Base-by-base conservation (phyloP, 169 alveolate species). In the Plasmodium berghei region DNA sequence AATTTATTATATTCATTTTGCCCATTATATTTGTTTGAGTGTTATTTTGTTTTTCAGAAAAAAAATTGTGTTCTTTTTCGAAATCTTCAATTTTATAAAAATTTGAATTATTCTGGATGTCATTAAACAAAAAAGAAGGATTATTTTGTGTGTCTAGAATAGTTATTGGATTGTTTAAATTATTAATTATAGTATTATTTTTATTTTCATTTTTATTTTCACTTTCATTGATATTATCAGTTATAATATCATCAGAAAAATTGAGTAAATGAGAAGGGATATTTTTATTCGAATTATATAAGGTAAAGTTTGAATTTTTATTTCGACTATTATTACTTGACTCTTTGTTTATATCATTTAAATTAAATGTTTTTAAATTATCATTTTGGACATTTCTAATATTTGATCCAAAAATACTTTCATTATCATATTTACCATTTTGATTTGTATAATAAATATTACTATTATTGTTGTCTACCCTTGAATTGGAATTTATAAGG, bases 1-100 rank as follows among this genome's bases (percentile, higher is more conserved):
- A 49, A 67, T 83, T 28, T n/a, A 70, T 66, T 67, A 70, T 83
- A 54, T 83, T 83, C 90, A 83, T 83, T 69, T 83, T 67, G 1
- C 90, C 90, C 9, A 48, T 58, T 34, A 72, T 56, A 40, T 24
- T 34, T 8, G 28, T 83, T 49, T 56, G 22, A 8, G 3, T 42
- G 42, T 12, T 40, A 14, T 64, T n/a, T 67, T 48, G 16, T 49
- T 77, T 52, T 67, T 71, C 22, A 34, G 42, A 34, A 3, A 34
- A 3, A 5, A 5, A n/a, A 10, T 58, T 12, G 40, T 55, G 9
- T 70, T 34, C 5, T 34, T 34, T 34, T 34, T 34, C 42, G 8
- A 34, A 34, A 1, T 8, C 42, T 5, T 34, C 42, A 0, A 8
- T 34, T 34, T 34, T 6, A 3, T 34, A 34, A 34, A 34, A 34